Percentiles rank a stretch among this genome's conserved stretches.
phyloP scores from a whole-genome alignment of 169 alveolate species.

The Eimeria necatrix region DNA sequence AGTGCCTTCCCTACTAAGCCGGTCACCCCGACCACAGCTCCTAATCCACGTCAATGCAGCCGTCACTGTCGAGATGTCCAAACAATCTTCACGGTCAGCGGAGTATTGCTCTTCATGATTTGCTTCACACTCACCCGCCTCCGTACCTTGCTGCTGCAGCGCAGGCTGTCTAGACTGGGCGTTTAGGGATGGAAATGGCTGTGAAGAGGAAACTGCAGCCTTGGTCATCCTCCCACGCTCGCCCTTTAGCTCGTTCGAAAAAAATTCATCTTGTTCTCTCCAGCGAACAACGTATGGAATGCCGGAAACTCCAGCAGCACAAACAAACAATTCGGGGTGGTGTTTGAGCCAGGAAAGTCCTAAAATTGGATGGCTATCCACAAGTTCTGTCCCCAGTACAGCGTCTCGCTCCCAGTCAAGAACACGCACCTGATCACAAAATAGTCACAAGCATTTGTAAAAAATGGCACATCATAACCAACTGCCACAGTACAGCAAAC shows the following conservation, averaged over 20 bases:
- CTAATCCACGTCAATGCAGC: slow-evolving; percentile 60
- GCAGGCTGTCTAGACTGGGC: background rate
- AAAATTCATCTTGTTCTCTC: slow-evolving; percentile 67
- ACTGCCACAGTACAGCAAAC: too few relatives aligned
- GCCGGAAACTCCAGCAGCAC: slow-evolving; percentile 83
- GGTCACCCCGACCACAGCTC: slow-evolving; percentile 64
- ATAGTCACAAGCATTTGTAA: too few relatives aligned
- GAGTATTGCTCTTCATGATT: background rate
- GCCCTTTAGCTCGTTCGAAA: background rate
- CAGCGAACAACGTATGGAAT: slow-evolving; percentile 81
- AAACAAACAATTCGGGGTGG: slow-evolving; percentile 82
- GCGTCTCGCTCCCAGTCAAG: slow-evolving; percentile 64
- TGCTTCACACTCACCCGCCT: background rate
- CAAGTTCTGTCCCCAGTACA: slow-evolving; percentile 53
- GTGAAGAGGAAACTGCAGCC: background rate
- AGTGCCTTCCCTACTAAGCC: slow-evolving; percentile 52
- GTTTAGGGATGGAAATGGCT: background rate
- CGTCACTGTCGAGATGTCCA: slow-evolving; percentile 34
- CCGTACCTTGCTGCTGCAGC: slow-evolving; percentile 14
- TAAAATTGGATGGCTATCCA: slow-evolving; percentile 79
- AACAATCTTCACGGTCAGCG: background rate
- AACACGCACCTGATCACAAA: slow-evolving; percentile 20
- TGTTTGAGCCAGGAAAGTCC: slow-evolving; percentile 83
- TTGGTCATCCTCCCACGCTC: slow-evolving; percentile 44
- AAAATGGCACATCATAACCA: too few relatives aligned